Base-by-base conservation (phyloP, 2,329 filamentous ascomycete genomes). In the Botrytis sinoallii region DNA sequence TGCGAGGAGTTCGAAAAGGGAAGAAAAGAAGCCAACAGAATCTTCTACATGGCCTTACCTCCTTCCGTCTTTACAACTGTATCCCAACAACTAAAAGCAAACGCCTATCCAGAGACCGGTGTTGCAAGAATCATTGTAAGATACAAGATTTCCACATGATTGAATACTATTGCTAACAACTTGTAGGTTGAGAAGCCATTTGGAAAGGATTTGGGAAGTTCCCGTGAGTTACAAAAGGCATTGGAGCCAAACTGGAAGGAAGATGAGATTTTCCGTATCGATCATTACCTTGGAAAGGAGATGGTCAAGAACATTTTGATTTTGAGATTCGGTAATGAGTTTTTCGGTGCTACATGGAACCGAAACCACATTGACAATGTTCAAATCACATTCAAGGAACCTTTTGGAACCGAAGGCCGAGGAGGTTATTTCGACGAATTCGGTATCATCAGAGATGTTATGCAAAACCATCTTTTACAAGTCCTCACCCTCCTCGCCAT, bases 291-390 rank as follows among this genome's bases (percentile, higher is more conserved):
- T 66, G 97, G 97, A 81, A 99, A 99, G 88, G 96, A 99, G 86
- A 99, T 99, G 96, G 96, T 99, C 81, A 99, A 99, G 91, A 99
- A 99, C 86, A 97, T 99, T 79, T 88, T 99, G 78, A 98, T 99
- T 79, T 89, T 99, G 78, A 90, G 97, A 82, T 99, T 99, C 82
- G 97, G 96, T 80, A 99, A 99, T 87, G 95, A 97, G 79, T 99
- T 99, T 88, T 93, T 99, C 80, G 95, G 95, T 78, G 95, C 96
- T 61, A 99, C 95, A 74, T 99, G 96, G 96, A 99, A 98, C 88
- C 91, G 96, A 79, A 95, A 98, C 84, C 95, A 98, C 88, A 99
- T 99, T 85, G 96, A 98, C 86, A 99, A 97, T 81, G 92, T 99
- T 68, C 96, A 98, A 86, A 98, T 99, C 82, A 94, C 96, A 66